Evolutionary conservation across 1,284 basidiomycete species (phyloP).

Genomic region (Ceratobasidium papillatum): DNA sequence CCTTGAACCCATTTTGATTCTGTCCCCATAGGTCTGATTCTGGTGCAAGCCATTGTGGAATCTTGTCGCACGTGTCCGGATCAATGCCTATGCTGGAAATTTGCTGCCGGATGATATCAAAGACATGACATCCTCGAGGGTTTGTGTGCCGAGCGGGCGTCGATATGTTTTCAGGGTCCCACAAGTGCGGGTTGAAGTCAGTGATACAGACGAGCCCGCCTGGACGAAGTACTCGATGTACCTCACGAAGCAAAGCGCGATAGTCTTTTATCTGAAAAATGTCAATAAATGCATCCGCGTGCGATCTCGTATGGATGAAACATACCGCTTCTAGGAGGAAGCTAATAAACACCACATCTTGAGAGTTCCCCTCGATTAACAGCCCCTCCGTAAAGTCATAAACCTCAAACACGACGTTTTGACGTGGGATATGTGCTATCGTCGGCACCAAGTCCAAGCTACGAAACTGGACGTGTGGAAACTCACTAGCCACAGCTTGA

Average conservation of each 20-base stretch:
- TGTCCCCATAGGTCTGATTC: background rate
- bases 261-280: background rate
- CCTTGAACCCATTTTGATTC: background rate
- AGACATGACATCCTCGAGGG: background rate
- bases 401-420: conserved; percentile 18
- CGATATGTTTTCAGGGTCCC: background rate
- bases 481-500: conserved; percentile 8
- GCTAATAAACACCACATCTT: conserved; percentile 1
- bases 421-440: background rate
- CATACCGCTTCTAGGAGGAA: background rate
- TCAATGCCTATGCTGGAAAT: background rate
- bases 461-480: background rate
- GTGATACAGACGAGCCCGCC: background rate
- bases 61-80: background rate
- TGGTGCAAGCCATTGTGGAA: background rate
- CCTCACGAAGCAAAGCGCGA: background rate
- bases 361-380: background rate
- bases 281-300: background rate
- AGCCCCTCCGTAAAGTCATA: conserved; percentile 10
- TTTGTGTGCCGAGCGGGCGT: background rate
- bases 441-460: background rate
- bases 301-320: background rate
- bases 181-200: background rate
- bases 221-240: conserved; percentile 1
- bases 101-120: background rate